Evolutionary conservation across 208 protist genomes (phyloP), one percentile per base, ranked within the genome.

Genomic region (Acanthamoeba sp.): DNA sequence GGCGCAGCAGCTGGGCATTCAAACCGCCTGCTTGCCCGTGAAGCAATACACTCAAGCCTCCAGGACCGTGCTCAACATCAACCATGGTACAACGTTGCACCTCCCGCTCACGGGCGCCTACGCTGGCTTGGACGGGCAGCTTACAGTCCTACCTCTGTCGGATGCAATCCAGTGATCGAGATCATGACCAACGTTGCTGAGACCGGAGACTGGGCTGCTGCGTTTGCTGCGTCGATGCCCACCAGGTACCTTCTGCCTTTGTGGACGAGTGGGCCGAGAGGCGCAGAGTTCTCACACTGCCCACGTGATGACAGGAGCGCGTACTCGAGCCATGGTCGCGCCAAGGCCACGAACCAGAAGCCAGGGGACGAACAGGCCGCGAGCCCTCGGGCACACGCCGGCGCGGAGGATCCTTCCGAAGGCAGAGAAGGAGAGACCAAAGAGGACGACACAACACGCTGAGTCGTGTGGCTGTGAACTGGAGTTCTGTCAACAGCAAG

Each of bases 11-110:
- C 38, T 78, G 14, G 87, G 87, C 20, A 92, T 92, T 52, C 50
- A 32, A 7, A 78, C 87, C 22, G 87, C 87, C 27, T 76, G 87
- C 29, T 50, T 92, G 50, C 87, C 87, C 6, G n/a, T 92, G 24
- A 34, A 38, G 22, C 52, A 48, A 24, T 92, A 78, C 40, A 42
- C 87, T 1, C 36, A 66, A 45, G 87, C 62, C 40, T n/a, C 57
- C n/a, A 73, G 87, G 10, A 92, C 87, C 0, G 87, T 92, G 7
- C 87, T 92, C 32, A 92, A 92, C 87, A 92, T 92, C 52, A 92
- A 92, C 59, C 87, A 92, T 22, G 87, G 87, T 92, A 92, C 10
- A 18, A 38, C 10, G 10, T 52, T 87, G n/a, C 7, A 6, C 9
- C 78, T 87, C 78, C 48, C 45, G 20, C 40, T n/a, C n/a, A n/a